Base-by-base conservation (phyloP, 2,329 filamentous ascomycete genomes). In the Exophiala sp. region DNA sequence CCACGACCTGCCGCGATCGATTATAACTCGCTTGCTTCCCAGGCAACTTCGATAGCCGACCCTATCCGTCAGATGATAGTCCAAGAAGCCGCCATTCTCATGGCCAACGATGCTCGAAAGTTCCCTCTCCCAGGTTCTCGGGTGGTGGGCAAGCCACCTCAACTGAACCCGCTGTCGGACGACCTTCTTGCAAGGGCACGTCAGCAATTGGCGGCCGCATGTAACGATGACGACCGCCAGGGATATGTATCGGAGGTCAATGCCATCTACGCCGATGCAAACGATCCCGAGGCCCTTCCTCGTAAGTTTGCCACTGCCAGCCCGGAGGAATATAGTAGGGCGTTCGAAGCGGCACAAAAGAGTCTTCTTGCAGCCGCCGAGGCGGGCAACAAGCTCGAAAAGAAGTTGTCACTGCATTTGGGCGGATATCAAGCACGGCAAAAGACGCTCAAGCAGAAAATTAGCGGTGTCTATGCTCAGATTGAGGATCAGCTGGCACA, bases 341-440 rank as follows among this genome's bases (percentile, higher is more conserved):
- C 86, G 1, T 93, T 95, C 58, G 82, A 93, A 56, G 77, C 76
- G 39, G 78, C 89, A 1, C 86, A 93, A 68, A 79, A 86, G 40
- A 75, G 78, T 6, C 85, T 95, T 55, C 77, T 86, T 60, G 73
- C 78, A 2, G 81, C 82, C 0, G 93, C 90, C 2, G 83, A 91
- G 60, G 79, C 83, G 50, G 87, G 86, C 46, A 88, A 88, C 64
- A 94, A 91, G 68, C 73, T 95, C 1, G 90, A 97, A 70, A 95
- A 95, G 78, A 96, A 93, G 69, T 79, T 98, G n/a, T 76, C 77
- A 0, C 75, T 95, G 46, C 84, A 93, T 62, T 81, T 95, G 2
- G 90, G 90, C 19, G 93, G 93, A 11, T 98, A 98, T 70, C 83
- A 90, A 66, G 83, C 89, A 60, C 85, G 93, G 24, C 82, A 88